These are phyloP conservation scores for Pythium plurisporium DNA, from an alignment of 352 stramenopile species.

Conservation along the genomic window DNA sequence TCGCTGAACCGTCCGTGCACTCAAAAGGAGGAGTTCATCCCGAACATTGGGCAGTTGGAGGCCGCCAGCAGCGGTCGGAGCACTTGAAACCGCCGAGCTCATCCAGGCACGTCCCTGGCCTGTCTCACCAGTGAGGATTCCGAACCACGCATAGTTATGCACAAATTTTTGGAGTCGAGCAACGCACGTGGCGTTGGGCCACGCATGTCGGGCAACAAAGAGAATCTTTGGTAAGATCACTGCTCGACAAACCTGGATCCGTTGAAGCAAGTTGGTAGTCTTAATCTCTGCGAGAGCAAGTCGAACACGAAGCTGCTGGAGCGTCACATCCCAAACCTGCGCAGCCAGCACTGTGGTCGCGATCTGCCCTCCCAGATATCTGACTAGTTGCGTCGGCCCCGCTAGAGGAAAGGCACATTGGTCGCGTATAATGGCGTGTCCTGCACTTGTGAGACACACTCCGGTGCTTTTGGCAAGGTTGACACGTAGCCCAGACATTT, in stretches of 20 bases:
- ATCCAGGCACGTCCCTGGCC: background rate
- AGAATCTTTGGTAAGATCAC: conserved; percentile 2
- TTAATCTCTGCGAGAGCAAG: conserved; percentile 1
- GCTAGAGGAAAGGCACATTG: background rate
- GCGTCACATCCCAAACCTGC: background rate
- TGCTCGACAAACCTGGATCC: background rate
- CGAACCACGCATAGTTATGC: background rate
- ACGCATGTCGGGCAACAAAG: conserved; percentile 1
- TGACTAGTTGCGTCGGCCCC: background rate
- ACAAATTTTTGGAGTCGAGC: background rate
- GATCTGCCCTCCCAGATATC: background rate
- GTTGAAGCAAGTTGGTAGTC: conserved; percentile 6
- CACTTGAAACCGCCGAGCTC: background rate
- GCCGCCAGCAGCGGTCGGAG: background rate
- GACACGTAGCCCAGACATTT: background rate
- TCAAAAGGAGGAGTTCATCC: background rate
- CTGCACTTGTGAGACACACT: background rate
- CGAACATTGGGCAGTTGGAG: background rate
- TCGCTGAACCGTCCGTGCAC: background rate
- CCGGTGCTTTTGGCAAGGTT: background rate
- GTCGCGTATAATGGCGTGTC: background rate
- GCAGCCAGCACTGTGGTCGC: background rate
- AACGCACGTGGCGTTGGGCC: background rate
- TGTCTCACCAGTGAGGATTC: background rate
- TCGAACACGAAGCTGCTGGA: background rate